A percentile compares a stretch with the other conserved stretches of the same genome.
Conservation (phyloP, 345 rosid genomes). For the Ailanthus altissimus region DNA sequence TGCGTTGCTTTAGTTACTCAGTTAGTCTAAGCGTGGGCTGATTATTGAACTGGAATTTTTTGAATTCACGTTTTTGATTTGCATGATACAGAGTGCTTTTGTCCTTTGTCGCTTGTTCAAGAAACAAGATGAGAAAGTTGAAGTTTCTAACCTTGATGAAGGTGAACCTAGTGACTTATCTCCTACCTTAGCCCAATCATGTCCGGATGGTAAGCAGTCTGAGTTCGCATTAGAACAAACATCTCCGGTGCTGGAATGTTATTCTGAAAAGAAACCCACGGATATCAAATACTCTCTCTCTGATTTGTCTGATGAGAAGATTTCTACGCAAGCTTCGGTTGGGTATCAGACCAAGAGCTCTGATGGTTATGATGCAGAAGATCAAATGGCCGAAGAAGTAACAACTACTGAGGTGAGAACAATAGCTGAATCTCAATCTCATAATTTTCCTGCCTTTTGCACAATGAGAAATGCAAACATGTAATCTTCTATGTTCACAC, state of each 20-base stretch:
- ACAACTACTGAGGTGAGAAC: constrained; percentile 39
- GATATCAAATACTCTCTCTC: constrained; percentile 20
- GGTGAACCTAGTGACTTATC: constrained; percentile 38
- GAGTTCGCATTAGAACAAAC: constrained; percentile 28
- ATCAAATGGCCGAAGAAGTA: constrained; percentile 21
- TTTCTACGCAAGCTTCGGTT: not conserved
- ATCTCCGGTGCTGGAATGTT: constrained; percentile 29
- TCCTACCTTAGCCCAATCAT: constrained; percentile 34
- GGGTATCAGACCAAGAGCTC: constrained; percentile 22
- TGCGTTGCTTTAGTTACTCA: not conserved
- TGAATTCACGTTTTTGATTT: not conserved
- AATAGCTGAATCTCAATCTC: not conserved
- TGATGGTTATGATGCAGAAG: constrained; percentile 21
- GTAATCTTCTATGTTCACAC: not conserved
- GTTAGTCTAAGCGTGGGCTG: not conserved
- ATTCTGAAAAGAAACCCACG: constrained; percentile 27
- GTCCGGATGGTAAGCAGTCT: constrained; percentile 25
- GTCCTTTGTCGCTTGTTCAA: constrained; percentile 71
- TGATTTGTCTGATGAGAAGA: not conserved
- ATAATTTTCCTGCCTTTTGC: not conserved
- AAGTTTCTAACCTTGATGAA: constrained; percentile 38
- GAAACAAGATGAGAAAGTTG: constrained; percentile 52
- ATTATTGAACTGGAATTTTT: not conserved
- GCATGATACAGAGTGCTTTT: constrained; percentile 54
- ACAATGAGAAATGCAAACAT: not conserved